Conservation (phyloP, 768 basidiomycete species). For the Austroboletus festivus region DNA sequence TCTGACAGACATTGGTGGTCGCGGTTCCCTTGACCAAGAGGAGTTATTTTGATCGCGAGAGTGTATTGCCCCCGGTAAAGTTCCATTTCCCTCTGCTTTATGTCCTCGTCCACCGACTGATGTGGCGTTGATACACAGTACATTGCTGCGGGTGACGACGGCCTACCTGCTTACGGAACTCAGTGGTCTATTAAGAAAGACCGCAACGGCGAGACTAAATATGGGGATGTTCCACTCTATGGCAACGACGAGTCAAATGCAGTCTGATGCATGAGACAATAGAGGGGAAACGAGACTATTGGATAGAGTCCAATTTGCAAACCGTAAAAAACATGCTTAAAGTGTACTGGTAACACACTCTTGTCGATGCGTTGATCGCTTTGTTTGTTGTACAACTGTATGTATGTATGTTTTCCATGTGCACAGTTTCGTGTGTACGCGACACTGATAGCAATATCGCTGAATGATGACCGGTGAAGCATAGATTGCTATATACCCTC, state of each 20-base stretch:
- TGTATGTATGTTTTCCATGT: too few relatives aligned
- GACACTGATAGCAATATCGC: too few relatives aligned
- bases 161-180: conserved; percentile 30
- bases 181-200: conserved; percentile 30
- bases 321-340: neutral
- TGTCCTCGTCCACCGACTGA: neutral
- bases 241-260: conserved; percentile 31
- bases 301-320: conserved; percentile 8
- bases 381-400: neutral
- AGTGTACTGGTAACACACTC: conserved; percentile 11
- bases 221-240: conserved; percentile 43
- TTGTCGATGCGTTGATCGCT: conserved; percentile 19
- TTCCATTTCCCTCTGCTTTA: too few relatives aligned
- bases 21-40: conserved; percentile 32
- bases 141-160: conserved; percentile 38
- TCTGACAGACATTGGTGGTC: conserved; percentile 37
- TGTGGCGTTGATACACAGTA: conserved; percentile 25
- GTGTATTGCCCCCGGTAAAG: conserved; percentile 44
- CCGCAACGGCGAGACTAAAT: conserved; percentile 28
- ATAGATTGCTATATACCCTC: neutral
- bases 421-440: too few relatives aligned
- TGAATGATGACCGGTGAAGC: neutral
- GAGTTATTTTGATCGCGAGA: conserved; percentile 41
- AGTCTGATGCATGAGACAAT: conserved; percentile 5
- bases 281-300: neutral